phyloP scores from a whole-genome alignment of 2,329 filamentous ascomycete genomes.

The Davidsoniella virescens region DNA sequence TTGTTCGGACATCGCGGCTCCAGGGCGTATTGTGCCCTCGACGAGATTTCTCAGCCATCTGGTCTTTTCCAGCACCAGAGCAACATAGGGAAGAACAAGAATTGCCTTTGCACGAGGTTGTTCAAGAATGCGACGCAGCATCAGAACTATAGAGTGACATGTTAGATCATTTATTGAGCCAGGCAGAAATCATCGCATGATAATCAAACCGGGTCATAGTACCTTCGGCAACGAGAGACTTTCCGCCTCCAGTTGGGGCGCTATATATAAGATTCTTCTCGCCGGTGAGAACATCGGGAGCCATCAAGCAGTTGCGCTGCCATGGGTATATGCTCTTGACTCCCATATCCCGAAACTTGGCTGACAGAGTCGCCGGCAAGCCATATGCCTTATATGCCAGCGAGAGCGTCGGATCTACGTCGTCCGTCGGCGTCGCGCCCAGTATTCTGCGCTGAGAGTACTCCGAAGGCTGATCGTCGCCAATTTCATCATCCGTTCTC shows the following conservation, averaged over 20 bases:
- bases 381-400: slow-evolving; percentile 48
- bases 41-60: slow-evolving; percentile 55
- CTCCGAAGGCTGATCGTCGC: slow-evolving; percentile 22
- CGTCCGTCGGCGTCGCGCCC: slow-evolving; percentile 36
- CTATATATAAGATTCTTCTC: slow-evolving; percentile 61
- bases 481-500: slow-evolving; percentile 5
- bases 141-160: slow-evolving; percentile 33
- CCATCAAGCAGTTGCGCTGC: slow-evolving; percentile 59
- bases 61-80: slow-evolving; percentile 65
- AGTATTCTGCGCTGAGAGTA: slow-evolving; percentile 40
- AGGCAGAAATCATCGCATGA: not conserved
- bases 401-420: slow-evolving; percentile 38
- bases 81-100: slow-evolving; percentile 60
- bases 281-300: slow-evolving; percentile 47
- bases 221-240: slow-evolving; percentile 54
- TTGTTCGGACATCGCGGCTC: slow-evolving; percentile 20
- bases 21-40: slow-evolving; percentile 34
- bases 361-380: slow-evolving; percentile 41
- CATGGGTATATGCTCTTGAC: slow-evolving; percentile 62
- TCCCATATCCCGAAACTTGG: slow-evolving; percentile 50
- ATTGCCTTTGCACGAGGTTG: slow-evolving; percentile 50
- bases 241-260: slow-evolving; percentile 62
- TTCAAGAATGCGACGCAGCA: slow-evolving; percentile 54
- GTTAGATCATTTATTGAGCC: slow-evolving; percentile 5
- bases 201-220: slow-evolving; percentile 14